Conservation (phyloP, 2,329 filamentous ascomycete species). For the Chrysoporthe cubensis region DNA sequence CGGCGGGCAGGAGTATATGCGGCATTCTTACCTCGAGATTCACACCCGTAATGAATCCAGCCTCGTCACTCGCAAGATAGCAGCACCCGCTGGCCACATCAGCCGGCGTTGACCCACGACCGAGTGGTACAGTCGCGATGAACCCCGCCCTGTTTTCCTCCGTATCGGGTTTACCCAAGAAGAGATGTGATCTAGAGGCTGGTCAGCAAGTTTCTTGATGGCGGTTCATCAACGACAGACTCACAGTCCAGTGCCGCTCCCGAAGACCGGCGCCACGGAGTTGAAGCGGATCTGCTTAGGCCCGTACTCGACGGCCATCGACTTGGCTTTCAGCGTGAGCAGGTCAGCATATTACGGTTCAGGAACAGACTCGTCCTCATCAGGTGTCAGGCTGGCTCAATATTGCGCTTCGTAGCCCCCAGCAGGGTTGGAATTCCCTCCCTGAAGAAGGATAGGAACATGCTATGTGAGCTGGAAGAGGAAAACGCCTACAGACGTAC, state of each 20-base stretch:
- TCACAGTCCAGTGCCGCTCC: slow-evolving; percentile 62
- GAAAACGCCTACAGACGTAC: background rate
- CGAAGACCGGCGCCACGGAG: slow-evolving; percentile 70
- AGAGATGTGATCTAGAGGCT: slow-evolving; percentile 46
- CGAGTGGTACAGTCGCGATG: slow-evolving; percentile 58
- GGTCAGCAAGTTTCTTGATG: background rate
- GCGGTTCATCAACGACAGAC: slow-evolving; percentile 22
- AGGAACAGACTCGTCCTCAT: no score
- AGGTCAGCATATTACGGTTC: background rate
- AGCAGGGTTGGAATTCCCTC: no score
- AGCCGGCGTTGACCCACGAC: slow-evolving; percentile 57
- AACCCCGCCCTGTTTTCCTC: slow-evolving; percentile 62
- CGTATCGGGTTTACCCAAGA: slow-evolving; percentile 66
- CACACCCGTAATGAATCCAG: slow-evolving; percentile 72
- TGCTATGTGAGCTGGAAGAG: background rate
- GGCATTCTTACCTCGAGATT: slow-evolving; percentile 59
- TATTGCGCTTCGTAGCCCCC: no score
- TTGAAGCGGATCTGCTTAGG: slow-evolving; percentile 75
- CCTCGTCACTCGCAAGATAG: slow-evolving; percentile 73
- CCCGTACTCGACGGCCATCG: slow-evolving; percentile 73
- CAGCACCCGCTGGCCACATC: slow-evolving; percentile 74
- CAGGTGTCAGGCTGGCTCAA: no score
- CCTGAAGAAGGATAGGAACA: no score
- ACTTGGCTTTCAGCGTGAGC: slow-evolving; percentile 42
- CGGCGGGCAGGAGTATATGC: background rate